Evolutionary conservation across 495 filamentous ascomycete genomes (phyloP), one percentile per base, ranked within the genome.

Genomic region (Penicillium simplicissimum): DNA sequence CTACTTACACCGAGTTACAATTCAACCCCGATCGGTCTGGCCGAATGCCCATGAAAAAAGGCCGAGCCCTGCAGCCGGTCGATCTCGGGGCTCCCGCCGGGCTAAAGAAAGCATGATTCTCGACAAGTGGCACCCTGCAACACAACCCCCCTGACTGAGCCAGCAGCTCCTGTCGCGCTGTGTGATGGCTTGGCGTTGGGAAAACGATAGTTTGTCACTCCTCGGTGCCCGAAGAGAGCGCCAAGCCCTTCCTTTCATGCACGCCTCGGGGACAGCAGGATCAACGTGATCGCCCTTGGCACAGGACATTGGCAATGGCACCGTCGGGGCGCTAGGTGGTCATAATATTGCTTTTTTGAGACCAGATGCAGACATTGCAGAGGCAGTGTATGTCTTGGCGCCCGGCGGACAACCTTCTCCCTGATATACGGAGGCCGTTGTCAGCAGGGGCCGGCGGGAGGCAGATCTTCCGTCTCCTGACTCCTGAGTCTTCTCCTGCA

Each of bases 271-370:
- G 49, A 13, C 13, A 8, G 38, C 42, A 58, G 59, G 68, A 70
- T 70, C 68, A 55, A 52, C 66, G 62, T 68, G 68, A 71, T 71
- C 68, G 68, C 63, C 68, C 68, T 71, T 71, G 68, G 68, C 68
- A 34, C 55, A 35, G 49, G 45, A 33, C 37, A 66, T 70, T 57
- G 58, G 40, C 57, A 62, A 65, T 67, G 34, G 54, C 36, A 55
- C 52, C 19, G 43, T 11, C 40, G 21, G 25, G 35, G n/a, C 31
- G 25, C 57, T 11, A 40, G 51, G 23, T 56, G 38, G 36, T 40
- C 36, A 25, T 19, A n/a, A 42, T 28, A 7, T 36, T 42, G 52
- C 21, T 53, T 52, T 59, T 59, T 61, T 61, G 62, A 51, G 61
- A 54, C 11, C 23, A 13, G 17, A 37, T 47, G 55, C 11, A 38